phyloP scores from a whole-genome alignment of 345 rosid species.

The Ceriops tagal region DNA sequence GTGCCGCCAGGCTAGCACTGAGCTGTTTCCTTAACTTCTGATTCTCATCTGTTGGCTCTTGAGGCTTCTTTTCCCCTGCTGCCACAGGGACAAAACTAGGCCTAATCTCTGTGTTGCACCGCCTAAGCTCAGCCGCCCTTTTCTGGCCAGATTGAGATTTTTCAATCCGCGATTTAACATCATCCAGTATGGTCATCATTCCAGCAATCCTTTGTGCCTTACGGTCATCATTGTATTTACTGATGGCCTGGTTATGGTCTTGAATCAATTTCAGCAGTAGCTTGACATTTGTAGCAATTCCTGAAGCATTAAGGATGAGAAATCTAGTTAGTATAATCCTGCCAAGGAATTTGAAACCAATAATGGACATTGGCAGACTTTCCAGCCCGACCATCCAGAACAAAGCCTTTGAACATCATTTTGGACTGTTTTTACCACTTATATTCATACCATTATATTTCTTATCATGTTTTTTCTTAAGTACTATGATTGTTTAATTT shows the following conservation, averaged over 20 bases:
- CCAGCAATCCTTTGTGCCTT: constrained; percentile 55
- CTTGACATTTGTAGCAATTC: constrained; percentile 57
- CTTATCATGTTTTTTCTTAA: no score
- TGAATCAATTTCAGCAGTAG: constrained; percentile 63
- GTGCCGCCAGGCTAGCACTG: constrained; percentile 46
- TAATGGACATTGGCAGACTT: not conserved
- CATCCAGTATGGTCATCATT: constrained; percentile 71
- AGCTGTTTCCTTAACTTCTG: constrained; percentile 56
- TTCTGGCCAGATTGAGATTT: constrained; percentile 44
- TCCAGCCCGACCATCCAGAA: no score
- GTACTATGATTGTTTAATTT: no score
- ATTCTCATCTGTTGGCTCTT: constrained; percentile 32
- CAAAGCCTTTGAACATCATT: no score
- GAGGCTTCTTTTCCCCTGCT: constrained; percentile 22
- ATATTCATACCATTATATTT: no score
- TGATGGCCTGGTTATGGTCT: constrained; percentile 60
- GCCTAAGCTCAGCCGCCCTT: constrained; percentile 53
- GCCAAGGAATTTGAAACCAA: not conserved
- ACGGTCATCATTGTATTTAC: constrained; percentile 44
- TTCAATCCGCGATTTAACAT: constrained; percentile 56
- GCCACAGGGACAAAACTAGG: constrained; percentile 20
- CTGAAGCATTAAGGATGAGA: constrained; percentile 22
- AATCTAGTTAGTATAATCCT: no score
- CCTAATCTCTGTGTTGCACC: constrained; percentile 69
- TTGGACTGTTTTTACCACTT: no score